phyloP scores from a whole-genome alignment of 1,139 yeast genomes.

The Arxiozyma bovina region DNA sequence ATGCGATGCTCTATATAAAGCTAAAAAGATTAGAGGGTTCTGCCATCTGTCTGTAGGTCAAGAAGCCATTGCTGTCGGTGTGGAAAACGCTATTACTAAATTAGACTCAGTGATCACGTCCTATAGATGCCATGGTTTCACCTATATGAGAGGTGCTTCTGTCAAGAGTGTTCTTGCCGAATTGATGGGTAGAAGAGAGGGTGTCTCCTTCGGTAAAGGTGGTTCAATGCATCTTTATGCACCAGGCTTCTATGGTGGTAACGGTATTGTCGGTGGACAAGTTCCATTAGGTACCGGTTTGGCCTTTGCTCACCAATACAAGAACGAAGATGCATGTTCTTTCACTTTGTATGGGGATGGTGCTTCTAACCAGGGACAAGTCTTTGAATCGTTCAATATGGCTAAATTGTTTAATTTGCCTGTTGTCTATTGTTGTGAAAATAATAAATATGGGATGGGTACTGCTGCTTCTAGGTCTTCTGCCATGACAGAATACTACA shows the following conservation, averaged over 20 bases:
- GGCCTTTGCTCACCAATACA: conserved; percentile 94
- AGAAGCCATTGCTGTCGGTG: conserved; percentile 98
- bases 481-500: conserved; percentile 91
- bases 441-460: conserved; percentile 99
- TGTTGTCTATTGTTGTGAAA: conserved; percentile 90
- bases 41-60: conserved; percentile 98
- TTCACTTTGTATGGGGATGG: conserved; percentile 96
- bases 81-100: conserved; percentile 82
- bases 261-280: conserved; percentile 99
- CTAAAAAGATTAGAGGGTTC: conserved; percentile 97
- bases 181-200: conserved; percentile 91
- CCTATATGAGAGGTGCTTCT: conserved; percentile 89
- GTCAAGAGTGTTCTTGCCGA: conserved; percentile 89
- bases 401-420: conserved; percentile 98
- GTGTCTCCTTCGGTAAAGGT: conserved; percentile 96
- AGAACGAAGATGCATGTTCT: conserved; percentile 69
- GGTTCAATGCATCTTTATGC: conserved; percentile 99
- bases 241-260: conserved; percentile 94
- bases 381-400: conserved; percentile 95
- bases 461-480: conserved; percentile 95
- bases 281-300: conserved; percentile 97
- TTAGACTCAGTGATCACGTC: conserved; percentile 89
- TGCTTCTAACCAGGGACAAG: conserved; percentile 99
- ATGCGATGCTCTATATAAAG: conserved; percentile 93
- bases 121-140: conserved; percentile 98